These are phyloP conservation scores for Crataegus laevigata DNA, from an alignment of 306 rosid genomes.

Conservation along the genomic window DNA sequence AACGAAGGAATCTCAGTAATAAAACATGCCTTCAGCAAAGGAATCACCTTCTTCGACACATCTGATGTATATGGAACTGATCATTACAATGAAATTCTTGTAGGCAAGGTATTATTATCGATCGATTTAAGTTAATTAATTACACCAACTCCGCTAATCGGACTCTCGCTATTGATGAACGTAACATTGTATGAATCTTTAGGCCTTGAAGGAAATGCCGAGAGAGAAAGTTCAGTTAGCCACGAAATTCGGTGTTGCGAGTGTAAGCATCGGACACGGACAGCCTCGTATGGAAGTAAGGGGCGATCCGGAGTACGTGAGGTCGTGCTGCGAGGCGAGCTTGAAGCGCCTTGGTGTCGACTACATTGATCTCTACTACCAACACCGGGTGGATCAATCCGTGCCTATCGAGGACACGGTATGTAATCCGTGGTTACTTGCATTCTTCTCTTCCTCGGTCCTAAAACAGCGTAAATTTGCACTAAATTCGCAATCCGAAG, in stretches of 20 bases:
- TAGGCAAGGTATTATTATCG: conserved; percentile 26
- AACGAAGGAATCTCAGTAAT: conserved; percentile 23
- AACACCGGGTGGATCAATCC: conserved; percentile 61
- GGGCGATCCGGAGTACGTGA: conserved; percentile 70
- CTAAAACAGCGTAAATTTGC: background rate
- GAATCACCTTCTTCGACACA: conserved; percentile 40
- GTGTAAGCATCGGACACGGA: background rate
- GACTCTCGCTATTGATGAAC: no score
- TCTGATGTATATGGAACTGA: conserved; percentile 27
- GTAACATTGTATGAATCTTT: no score
- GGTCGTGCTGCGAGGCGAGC: conserved; percentile 66
- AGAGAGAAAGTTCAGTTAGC: conserved; percentile 66
- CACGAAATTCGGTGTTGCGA: conserved; percentile 59
- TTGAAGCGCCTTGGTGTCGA: conserved; percentile 63
- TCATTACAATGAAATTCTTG: conserved; percentile 23
- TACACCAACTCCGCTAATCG: no score
- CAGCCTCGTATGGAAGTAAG: conserved; percentile 18
- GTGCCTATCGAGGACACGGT: conserved; percentile 77
- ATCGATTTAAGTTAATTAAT: no score
- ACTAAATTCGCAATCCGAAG: background rate
- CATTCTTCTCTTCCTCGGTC: background rate
- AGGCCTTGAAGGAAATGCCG: conserved; percentile 68
- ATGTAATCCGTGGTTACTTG: background rate
- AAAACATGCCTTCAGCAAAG: conserved; percentile 23
- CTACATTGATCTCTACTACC: conserved; percentile 73